Conservation (phyloP, 805 yeast genomes). For the Saturnispora halmiae region DNA sequence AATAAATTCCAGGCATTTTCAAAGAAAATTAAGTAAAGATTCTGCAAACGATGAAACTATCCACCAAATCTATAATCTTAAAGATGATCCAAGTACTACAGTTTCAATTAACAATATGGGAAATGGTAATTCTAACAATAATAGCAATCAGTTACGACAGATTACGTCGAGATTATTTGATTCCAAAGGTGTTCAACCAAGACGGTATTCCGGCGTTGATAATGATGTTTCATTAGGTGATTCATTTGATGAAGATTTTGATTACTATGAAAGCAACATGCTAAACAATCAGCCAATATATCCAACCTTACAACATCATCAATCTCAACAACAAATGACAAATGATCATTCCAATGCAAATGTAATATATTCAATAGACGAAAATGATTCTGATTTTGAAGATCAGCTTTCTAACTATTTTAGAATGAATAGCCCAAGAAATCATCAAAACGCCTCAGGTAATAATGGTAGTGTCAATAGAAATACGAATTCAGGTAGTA, state of each 20-base stretch:
- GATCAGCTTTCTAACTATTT: conserved; percentile 18
- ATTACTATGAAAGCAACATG: conserved; percentile 13
- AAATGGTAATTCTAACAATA: background rate
- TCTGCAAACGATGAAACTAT: conserved; percentile 2
- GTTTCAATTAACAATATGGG: background rate
- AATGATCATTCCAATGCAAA: conserved; percentile 1
- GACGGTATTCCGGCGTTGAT: conserved; percentile 56
- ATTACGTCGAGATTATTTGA: conserved; percentile 70
- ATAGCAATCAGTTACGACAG: conserved; percentile 29
- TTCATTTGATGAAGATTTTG: conserved; percentile 43
- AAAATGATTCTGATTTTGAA: conserved; percentile 23
- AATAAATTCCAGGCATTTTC: conserved; percentile 15
- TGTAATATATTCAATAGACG: conserved; percentile 10
- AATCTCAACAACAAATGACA: background rate
- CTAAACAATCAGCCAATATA: too few species aligned
- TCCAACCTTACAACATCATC: background rate
- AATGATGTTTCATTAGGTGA: conserved; percentile 34
- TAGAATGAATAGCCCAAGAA: background rate
- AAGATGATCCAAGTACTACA: background rate
- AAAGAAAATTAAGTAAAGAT: conserved; percentile 10
- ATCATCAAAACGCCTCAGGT: background rate
- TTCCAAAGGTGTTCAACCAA: conserved; percentile 59
- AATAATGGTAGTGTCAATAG: background rate
- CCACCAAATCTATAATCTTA: conserved; percentile 6
- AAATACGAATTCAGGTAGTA: conserved; percentile 2